Base-by-base conservation (phyloP, 306 rosid species). In the Fragaria vesca region DNA sequence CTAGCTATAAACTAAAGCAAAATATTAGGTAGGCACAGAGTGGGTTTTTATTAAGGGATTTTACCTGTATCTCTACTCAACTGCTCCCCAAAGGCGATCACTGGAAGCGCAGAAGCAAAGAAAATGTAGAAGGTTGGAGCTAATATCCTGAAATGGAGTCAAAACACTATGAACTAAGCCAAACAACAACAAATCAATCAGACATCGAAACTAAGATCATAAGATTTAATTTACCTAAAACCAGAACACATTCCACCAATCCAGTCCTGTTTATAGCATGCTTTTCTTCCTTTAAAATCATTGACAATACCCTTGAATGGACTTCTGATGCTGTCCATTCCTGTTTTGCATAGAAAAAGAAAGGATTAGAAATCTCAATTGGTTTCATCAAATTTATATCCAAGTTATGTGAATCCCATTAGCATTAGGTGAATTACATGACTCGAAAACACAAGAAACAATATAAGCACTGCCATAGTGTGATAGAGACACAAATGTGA, bases 31-130 rank as follows among this genome's bases (percentile, higher is more conserved):
- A 4, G 11, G 40, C 66, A 11, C 7, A 58, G 6, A 58, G 36
- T 58, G 12, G 34, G 17, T 66, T 66, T 34, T 8, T 3, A 10
- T 34, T 34, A 20, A 38, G 20, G 54, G 9, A 20, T 11, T 74
- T 20, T 83, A 91, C 98, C 96, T 68, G 98, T 93, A 48, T 93
- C 90, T 78, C 90, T 87, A 66, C 78, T 85, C 7, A 93, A 91
- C 76, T 93, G 98, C 81, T 91, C 97, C 52, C 97, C 96, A 68
- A 94, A 94, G 68, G 96, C 96, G 79, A 90, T 94, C 55, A 94
- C 97, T 17, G 97, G 96, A 34, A 92, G 95, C 47, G 96, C 97
- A 74, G 97, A 94, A 71, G 97, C 98, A 78, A 90, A 88, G 88
- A 92, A 94, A 63, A 93, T 91, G 80, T 94, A 94, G 81, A 90